Percentiles rank a stretch among this genome's conserved stretches.
Conservation (phyloP, 192 early-diverging fungal genomes). For the Coemansia sp. region DNA sequence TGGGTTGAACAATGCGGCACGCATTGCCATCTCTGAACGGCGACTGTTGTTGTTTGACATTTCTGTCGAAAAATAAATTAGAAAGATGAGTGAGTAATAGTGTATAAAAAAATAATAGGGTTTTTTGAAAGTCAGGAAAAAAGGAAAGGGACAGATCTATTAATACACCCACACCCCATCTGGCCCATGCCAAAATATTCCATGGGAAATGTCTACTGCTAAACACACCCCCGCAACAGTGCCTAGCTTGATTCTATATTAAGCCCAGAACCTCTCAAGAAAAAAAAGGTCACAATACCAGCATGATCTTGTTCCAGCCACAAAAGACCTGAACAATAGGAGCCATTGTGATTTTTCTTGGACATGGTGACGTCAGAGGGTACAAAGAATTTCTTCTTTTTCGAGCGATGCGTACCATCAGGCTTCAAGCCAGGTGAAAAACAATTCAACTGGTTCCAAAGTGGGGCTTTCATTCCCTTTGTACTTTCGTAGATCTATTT, state of each 20-base stretch:
- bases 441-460: too few relatives aligned
- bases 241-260: not conserved
- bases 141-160: not conserved
- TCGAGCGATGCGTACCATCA: not conserved
- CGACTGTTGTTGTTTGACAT: slow-evolving; percentile 20
- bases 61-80: slow-evolving; percentile 13
- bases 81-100: not conserved
- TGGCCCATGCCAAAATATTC: not conserved
- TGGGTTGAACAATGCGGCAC: slow-evolving; percentile 50
- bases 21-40: slow-evolving; percentile 56
- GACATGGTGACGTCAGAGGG: not conserved
- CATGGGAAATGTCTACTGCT: not conserved
- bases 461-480: too few relatives aligned
- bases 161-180: too few relatives aligned
- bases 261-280: not conserved
- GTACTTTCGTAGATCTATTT: not conserved
- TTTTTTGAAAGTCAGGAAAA: not conserved
- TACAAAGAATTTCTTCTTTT: not conserved
- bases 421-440: too few relatives aligned
- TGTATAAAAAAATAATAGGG: not conserved
- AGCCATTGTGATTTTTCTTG: not conserved
- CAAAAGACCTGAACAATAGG: not conserved
- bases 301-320: not conserved
- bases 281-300: not conserved
- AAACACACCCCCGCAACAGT: not conserved